Conservation (phyloP, 208 protist genomes). For the Leishmania tarentolae region DNA sequence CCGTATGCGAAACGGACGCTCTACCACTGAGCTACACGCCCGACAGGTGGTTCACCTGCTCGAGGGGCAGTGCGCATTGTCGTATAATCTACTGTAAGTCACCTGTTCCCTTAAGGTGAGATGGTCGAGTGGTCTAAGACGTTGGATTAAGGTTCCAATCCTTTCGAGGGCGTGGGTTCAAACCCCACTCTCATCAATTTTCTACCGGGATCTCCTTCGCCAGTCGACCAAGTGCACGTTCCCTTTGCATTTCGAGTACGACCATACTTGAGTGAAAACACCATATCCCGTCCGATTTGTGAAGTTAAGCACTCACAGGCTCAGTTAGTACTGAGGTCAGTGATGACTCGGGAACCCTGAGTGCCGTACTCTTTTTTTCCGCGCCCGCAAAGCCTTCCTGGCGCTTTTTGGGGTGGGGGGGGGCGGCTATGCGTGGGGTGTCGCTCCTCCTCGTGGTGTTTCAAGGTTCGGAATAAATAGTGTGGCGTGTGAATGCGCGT, state of each 20-base stretch:
- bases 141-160: slow-evolving; percentile 74
- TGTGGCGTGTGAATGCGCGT: no score
- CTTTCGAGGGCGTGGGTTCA: slow-evolving; percentile 74
- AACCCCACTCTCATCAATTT: slow-evolving; percentile 74
- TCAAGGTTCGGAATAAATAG: no score
- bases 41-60: slow-evolving; percentile 31
- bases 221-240: slow-evolving; percentile 10
- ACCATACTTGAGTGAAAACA: slow-evolving; percentile 7
- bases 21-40: slow-evolving; percentile 81
- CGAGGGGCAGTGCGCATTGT: slow-evolving; percentile 51
- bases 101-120: slow-evolving; percentile 41
- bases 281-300: slow-evolving; percentile 7
- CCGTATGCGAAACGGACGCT: slow-evolving; percentile 81
- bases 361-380: slow-evolving; percentile 1
- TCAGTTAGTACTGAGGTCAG: neutral
- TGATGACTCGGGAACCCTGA: slow-evolving; percentile 4
- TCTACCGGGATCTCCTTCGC: neutral
- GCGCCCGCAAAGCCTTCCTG: neutral
- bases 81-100: no score
- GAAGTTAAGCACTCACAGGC: slow-evolving; percentile 1
- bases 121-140: slow-evolving; percentile 76
- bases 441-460: no score
- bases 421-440: no score
- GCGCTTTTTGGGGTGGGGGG: neutral
- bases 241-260: slow-evolving; percentile 25